Conservation (phyloP, 352 stramenopile species). For the Achlya hypogyna region DNA sequence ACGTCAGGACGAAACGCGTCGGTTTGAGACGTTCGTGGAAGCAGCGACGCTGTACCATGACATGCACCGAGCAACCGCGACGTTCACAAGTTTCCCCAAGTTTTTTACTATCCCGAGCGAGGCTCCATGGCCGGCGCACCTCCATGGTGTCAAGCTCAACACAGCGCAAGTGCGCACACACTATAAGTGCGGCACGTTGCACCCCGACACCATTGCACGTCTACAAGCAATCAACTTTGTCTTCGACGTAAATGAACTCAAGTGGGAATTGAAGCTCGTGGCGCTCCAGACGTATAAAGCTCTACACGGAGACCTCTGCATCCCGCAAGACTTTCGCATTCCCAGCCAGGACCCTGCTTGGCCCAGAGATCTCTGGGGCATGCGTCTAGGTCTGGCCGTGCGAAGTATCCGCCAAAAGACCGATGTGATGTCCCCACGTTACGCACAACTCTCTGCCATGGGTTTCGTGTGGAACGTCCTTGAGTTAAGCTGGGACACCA, state of each 20-base stretch:
- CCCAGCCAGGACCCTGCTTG: constrained; percentile 52
- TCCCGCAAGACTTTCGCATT: constrained; percentile 88
- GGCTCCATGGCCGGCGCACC: constrained; percentile 2
- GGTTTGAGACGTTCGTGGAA: constrained; percentile 15
- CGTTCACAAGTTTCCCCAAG: constrained; percentile 16
- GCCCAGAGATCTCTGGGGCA: constrained; percentile 74
- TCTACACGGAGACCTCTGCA: constrained; percentile 80
- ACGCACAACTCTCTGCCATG: constrained; percentile 72
- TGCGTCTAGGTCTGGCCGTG: constrained; percentile 80
- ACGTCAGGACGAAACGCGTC: background rate
- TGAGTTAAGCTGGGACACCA: constrained; percentile 64
- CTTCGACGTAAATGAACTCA: constrained; percentile 21
- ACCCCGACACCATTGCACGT: constrained; percentile 6
- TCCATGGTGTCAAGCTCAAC: constrained; percentile 16
- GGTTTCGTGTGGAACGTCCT: constrained; percentile 89
- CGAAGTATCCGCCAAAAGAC: constrained; percentile 74
- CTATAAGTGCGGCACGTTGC: constrained; percentile 16
- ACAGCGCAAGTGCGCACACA: constrained; percentile 20
- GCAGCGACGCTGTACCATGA: constrained; percentile 10
- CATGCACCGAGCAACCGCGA: background rate
- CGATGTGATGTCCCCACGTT: constrained; percentile 32
- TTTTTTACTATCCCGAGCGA: constrained; percentile 16
- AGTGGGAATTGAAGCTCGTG: constrained; percentile 27
- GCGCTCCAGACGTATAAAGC: constrained; percentile 81
- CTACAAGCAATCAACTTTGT: constrained; percentile 19